Percentiles rank a stretch among this genome's conserved stretches.
Conservation (phyloP, 805 yeast genomes). For the Lipomyces anomalus region DNA sequence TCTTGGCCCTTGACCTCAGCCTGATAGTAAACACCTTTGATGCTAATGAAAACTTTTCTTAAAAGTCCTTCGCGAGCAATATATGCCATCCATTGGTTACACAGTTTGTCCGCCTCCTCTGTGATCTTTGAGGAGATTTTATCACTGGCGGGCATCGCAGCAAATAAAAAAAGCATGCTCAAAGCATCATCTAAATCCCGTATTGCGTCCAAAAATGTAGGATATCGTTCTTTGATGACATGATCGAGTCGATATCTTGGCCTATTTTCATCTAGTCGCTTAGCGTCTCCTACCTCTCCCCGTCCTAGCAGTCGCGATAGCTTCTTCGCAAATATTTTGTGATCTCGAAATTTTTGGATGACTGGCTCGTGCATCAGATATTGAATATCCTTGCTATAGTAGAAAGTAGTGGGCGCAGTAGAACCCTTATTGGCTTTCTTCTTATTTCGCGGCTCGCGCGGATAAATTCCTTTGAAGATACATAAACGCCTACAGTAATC, state of each 20-base stretch:
- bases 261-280: slow-evolving; percentile 70
- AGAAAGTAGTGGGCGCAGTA: slow-evolving; percentile 93
- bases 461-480: slow-evolving; percentile 96
- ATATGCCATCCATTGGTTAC: slow-evolving; percentile 94
- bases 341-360: slow-evolving; percentile 84
- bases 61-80: slow-evolving; percentile 78
- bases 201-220: slow-evolving; percentile 84
- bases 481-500: slow-evolving; percentile 64
- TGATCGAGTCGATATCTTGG: slow-evolving; percentile 84
- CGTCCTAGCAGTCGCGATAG: slow-evolving; percentile 83
- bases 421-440: slow-evolving; percentile 97
- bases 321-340: slow-evolving; percentile 88
- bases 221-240: slow-evolving; percentile 90
- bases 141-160: slow-evolving; percentile 92
- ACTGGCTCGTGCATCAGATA: slow-evolving; percentile 94
- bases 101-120: slow-evolving; percentile 77
- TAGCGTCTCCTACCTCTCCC: slow-evolving; percentile 87
- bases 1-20: slow-evolving; percentile 88
- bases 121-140: slow-evolving; percentile 73
- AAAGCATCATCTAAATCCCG: slow-evolving; percentile 93
- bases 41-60: slow-evolving; percentile 87
- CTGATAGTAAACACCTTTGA: slow-evolving; percentile 94
- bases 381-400: slow-evolving; percentile 89
- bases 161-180: slow-evolving; percentile 88
- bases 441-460: slow-evolving; percentile 92